Evolutionary conservation across 116 monocot species (phyloP).

Genomic region (Phalaenopsis hybrid): DNA sequence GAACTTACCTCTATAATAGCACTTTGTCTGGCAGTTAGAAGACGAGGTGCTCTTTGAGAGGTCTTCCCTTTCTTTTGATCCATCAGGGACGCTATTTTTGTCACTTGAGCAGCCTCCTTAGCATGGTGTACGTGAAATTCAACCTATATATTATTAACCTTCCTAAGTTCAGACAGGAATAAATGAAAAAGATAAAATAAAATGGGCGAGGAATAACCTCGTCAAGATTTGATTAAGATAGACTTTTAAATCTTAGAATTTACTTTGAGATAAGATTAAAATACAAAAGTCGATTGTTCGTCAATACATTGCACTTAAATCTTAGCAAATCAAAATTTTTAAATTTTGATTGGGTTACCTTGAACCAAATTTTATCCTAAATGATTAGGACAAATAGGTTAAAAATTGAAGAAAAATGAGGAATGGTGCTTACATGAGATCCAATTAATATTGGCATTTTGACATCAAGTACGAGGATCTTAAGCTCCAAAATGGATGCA

Average conservation of each 20-base stretch:
- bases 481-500: conserved; percentile 65
- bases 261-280: too few species aligned
- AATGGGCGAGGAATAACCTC: too few species aligned
- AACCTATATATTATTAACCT: conserved; percentile 37
- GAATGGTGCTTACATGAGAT: conserved; percentile 38
- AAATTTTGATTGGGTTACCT: too few species aligned
- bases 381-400: not conserved
- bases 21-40: conserved; percentile 70
- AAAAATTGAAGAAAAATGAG: not conserved
- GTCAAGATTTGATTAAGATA: too few species aligned
- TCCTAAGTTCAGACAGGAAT: not conserved
- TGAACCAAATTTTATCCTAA: not conserved
- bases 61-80: conserved; percentile 64
- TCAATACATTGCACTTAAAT: too few species aligned
- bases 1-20: conserved; percentile 64
- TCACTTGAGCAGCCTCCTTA: conserved; percentile 56
- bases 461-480: conserved; percentile 59
- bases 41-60: conserved; percentile 52
- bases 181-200: too few species aligned
- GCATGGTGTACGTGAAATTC: conserved; percentile 80
- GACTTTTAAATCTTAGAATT: too few species aligned
- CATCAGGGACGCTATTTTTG: conserved; percentile 54
- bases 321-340: too few species aligned
- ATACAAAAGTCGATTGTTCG: too few species aligned
- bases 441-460: conserved; percentile 60